Evolutionary conservation across 2,329 filamentous ascomycete genomes (phyloP).

Genomic region (Pseudogymnoascus sp.): DNA sequence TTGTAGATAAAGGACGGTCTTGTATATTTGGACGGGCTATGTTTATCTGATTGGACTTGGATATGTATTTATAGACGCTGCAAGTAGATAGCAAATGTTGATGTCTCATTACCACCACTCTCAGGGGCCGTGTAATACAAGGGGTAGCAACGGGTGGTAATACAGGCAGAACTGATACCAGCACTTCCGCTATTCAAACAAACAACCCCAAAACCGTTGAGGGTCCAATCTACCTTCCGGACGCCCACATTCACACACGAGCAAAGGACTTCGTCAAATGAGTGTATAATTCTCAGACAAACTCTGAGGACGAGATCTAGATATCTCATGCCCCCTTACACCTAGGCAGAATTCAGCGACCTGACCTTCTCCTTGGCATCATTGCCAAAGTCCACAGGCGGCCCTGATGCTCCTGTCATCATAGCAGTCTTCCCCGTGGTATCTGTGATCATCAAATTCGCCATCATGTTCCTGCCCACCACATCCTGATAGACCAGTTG

Average conservation of each 20-base stretch:
- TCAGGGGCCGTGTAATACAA: not conserved
- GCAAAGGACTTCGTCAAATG: not conserved
- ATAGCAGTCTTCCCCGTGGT: conserved; percentile 15
- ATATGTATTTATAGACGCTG: not conserved
- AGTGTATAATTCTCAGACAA: not conserved
- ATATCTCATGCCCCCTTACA: not conserved
- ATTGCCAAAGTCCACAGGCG: conserved; percentile 15
- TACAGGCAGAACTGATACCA: not conserved
- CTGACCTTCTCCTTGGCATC: conserved; percentile 15
- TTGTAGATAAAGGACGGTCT: not conserved
- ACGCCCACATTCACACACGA: not conserved
- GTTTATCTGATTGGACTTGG: not conserved
- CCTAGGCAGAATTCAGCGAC: conserved; percentile 7
- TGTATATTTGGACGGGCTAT: not conserved
- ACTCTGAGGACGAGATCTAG: not conserved
- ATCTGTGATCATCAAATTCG: conserved; percentile 18
- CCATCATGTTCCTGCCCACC: conserved; percentile 17
- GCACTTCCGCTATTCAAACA: not conserved
- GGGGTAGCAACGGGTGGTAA: not conserved
- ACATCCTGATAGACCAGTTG: conserved; percentile 17
- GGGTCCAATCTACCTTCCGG: not conserved
- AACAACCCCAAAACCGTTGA: not conserved
- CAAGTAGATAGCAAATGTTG: not conserved
- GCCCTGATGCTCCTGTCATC: conserved; percentile 14
- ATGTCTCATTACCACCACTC: not conserved